Conservation (phyloP, 2,329 filamentous ascomycete genomes). For the Pestalotiopsis fici region DNA sequence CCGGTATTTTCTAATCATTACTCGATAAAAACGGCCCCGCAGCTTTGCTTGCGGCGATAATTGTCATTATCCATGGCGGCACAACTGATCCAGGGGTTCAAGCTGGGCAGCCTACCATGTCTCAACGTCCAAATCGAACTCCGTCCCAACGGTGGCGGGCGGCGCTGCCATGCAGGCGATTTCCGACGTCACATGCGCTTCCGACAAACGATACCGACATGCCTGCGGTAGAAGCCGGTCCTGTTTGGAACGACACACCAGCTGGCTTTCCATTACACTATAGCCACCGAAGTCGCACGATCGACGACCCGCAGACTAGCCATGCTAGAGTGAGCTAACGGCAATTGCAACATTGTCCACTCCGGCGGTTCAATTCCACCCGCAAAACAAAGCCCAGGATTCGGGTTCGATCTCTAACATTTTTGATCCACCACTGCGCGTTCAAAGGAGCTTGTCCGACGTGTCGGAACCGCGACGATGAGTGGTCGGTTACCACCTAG, state of each 20-base stretch:
- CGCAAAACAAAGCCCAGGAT: background rate
- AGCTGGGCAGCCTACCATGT: background rate
- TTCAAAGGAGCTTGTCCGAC: background rate
- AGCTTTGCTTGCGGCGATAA: no score
- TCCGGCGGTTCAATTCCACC: background rate
- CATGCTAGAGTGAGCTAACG: background rate
- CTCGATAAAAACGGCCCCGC: slow-evolving; percentile 4
- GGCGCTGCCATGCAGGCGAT: background rate
- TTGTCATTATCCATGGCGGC: background rate
- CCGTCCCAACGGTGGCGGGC: background rate
- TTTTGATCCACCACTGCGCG: background rate
- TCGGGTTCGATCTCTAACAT: background rate
- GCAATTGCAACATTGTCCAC: background rate
- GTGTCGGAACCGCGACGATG: background rate
- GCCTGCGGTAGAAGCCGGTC: background rate
- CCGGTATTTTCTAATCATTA: background rate
- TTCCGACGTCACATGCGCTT: background rate
- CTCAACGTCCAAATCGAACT: background rate
- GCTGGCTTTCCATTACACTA: background rate
- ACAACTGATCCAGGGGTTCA: background rate
- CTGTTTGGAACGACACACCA: background rate
- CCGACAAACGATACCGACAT: background rate
- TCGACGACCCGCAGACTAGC: slow-evolving; percentile 1
- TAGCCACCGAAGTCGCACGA: slow-evolving; percentile 1
- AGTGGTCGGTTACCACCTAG: background rate